Conservation (phyloP, 768 basidiomycete species). For the Mycena capillaripes region DNA sequence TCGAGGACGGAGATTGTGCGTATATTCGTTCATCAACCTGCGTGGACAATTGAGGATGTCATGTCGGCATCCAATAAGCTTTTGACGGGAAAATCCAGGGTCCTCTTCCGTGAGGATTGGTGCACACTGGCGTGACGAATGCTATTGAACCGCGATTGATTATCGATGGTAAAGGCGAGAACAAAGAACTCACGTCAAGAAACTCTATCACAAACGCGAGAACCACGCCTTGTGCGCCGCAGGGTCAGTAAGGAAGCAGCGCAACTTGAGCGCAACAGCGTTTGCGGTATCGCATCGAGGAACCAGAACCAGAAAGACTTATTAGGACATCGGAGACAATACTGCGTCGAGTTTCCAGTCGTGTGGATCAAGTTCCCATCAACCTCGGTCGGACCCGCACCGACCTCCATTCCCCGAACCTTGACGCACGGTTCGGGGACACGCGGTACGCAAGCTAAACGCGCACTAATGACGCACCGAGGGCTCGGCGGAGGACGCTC, state of each 20-base stretch:
- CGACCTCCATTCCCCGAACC: no score
- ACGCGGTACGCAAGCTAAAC: not conserved
- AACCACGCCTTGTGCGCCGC: not conserved
- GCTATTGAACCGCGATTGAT: no score
- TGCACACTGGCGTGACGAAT: no score
- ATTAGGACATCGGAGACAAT: not conserved
- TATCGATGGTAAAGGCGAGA: not conserved
- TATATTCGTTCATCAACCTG: no score
- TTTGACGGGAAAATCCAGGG: no score
- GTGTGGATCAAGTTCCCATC: not conserved
- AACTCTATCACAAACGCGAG: constrained; percentile 12
- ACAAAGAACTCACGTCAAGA: not conserved
- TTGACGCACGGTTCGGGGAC: not conserved
- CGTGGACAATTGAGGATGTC: no score
- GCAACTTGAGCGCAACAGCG: no score
- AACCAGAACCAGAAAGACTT: not conserved
- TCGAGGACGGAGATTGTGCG: not conserved
- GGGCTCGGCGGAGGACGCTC: not conserved
- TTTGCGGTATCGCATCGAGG: no score
- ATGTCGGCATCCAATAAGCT: no score
- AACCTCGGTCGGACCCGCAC: not conserved
- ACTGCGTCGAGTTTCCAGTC: not conserved
- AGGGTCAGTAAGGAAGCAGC: no score
- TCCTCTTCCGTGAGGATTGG: no score
- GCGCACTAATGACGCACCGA: constrained; percentile 29